Evolutionary conservation across 2,329 filamentous ascomycete species (phyloP), one percentile per base, ranked within the genome.

Genomic region (Zasmidium angulare): DNA sequence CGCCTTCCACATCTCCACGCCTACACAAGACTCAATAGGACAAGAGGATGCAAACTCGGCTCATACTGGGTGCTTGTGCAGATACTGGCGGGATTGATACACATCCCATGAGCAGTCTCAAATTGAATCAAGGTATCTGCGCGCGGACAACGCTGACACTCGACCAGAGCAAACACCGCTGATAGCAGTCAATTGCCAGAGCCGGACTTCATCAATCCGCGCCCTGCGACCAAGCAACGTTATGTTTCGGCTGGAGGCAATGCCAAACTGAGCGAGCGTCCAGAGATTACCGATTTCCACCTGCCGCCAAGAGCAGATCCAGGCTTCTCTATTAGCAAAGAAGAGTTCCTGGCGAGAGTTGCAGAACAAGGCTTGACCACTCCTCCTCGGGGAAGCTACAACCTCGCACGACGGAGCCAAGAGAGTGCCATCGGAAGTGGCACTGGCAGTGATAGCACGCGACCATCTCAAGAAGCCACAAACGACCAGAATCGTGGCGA

Each of bases 181-280:
- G 20, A 2, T 51, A 24, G 3, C 46, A 20, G n/a, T 11, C 26
- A 24, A 17, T 40, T 53, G 11, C 50, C 56, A 7, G 17, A 59
- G 21, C 65, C 65, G 3, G 65, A 66, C 50, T 66, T 66, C 63
- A 66, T 67, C 49, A 26, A 58, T 21, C 63, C 65, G 4, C 60
- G 59, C 14, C 65, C 63, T 11, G 59, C 58, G 3, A 22, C 46
- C 12, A 63, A 58, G 46, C 69, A 70, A 55, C 68, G 69, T 40
- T 71, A 69, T 50, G 65, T 71, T 47, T 63, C 66, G 2, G 69
- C 69, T 11, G 69, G 69, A 46, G 68, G 69, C 24, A 57, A 50
- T 46, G 58, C 62, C 19, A 64, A 61, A 20, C 56, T 71, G 17
- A 20, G 55, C 36, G 64, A 70, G 23, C 68, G 68, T 23, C n/a